Evolutionary conservation across 2,329 filamentous ascomycete genomes (phyloP).

Genomic region (Penicillium sp.): DNA sequence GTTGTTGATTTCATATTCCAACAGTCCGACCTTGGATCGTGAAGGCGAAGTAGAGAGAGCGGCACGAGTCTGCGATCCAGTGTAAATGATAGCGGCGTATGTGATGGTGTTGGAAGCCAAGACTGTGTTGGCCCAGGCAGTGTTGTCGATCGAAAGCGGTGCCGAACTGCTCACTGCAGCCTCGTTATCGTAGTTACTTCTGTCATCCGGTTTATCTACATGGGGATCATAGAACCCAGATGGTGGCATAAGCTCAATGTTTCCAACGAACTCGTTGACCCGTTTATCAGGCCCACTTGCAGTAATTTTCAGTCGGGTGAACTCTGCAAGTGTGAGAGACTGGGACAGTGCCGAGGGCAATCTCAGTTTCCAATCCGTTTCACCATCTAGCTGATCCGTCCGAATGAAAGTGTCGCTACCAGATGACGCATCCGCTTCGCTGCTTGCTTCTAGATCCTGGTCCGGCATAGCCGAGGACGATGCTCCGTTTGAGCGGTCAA

Average conservation of each 20-base stretch:
- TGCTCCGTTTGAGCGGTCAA: conserved; percentile 31
- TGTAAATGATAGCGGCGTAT: conserved; percentile 90
- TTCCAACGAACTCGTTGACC: conserved; percentile 95
- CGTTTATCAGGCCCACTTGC: conserved; percentile 91
- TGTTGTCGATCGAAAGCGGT: conserved; percentile 91
- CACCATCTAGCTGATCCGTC: conserved; percentile 95
- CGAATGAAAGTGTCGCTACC: conserved; percentile 91
- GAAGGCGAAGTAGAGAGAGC: conserved; percentile 91
- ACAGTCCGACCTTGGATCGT: conserved; percentile 87
- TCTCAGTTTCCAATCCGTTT: conserved; percentile 98
- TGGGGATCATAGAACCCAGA: conserved; percentile 52
- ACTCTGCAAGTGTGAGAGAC: conserved; percentile 71
- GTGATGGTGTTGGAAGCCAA: conserved; percentile 91
- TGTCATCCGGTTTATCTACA: conserved; percentile 37
- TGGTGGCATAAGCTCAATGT: conserved; percentile 72
- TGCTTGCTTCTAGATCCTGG: conserved; percentile 20
- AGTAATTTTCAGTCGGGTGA: conserved; percentile 69
- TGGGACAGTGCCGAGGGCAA: conserved; percentile 87
- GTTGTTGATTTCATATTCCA: conserved; percentile 97
- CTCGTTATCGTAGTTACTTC: conserved; percentile 25
- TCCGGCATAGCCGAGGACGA: conserved; percentile 21
- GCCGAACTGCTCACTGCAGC: conserved; percentile 58
- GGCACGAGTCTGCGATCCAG: conserved; percentile 89
- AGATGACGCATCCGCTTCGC: conserved; percentile 41
- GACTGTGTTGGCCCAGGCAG: conserved; percentile 97